These are phyloP conservation scores for Saturnispora mendoncae DNA, from an alignment of 805 yeast species.

Conservation along the genomic window DNA sequence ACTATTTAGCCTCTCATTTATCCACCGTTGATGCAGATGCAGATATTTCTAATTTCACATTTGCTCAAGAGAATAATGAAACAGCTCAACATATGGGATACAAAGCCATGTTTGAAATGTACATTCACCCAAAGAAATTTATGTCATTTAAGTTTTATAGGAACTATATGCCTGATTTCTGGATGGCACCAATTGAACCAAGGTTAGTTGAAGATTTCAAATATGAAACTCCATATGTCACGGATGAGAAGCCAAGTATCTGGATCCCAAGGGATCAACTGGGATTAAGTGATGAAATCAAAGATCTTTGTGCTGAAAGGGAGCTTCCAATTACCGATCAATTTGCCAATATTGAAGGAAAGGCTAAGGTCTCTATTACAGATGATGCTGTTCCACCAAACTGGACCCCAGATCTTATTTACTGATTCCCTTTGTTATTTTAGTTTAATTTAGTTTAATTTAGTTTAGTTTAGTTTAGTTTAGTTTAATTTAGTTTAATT, in stretches of 20 bases:
- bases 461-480: not conserved
- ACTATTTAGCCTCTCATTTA: conserved; percentile 3
- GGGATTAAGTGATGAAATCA: conserved; percentile 57
- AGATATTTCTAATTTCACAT: conserved; percentile 4
- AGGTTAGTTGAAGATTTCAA: conserved; percentile 11
- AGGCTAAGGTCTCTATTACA: conserved; percentile 42
- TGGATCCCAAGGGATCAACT: conserved; percentile 66
- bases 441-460: not conserved
- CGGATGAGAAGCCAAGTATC: conserved; percentile 48
- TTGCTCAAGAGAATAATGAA: conserved; percentile 5
- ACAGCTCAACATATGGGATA: conserved; percentile 1
- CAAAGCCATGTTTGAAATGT: conserved; percentile 14
- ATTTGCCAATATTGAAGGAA: conserved; percentile 49
- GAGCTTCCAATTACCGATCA: conserved; percentile 48
- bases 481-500: not conserved
- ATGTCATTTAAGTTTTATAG: conserved; percentile 24
- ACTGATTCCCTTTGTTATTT: not conserved
- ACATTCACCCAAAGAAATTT: conserved; percentile 25
- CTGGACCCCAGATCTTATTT: conserved; percentile 39
- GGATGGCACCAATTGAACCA: conserved; percentile 16
- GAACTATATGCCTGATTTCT: conserved; percentile 32
- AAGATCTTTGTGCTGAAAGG: conserved; percentile 41
- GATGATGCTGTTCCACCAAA: conserved; percentile 57
- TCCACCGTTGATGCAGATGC: conserved; percentile 8
- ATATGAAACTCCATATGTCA: conserved; percentile 50